These are phyloP conservation scores for Nadsonia fulvescens DNA, from an alignment of 805 yeast genomes.

Conservation along the genomic window DNA sequence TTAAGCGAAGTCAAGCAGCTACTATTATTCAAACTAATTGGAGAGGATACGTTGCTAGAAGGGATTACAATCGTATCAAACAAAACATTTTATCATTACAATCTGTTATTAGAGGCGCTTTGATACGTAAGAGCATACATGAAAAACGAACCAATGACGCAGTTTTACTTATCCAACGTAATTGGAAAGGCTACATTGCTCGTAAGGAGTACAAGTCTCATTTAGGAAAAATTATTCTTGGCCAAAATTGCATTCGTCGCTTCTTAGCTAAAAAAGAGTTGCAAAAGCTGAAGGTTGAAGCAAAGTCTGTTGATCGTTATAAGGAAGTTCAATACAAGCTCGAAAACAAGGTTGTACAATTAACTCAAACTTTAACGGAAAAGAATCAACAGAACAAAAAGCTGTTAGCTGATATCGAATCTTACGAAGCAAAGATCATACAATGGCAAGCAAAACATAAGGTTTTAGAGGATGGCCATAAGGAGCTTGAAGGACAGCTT, in stretches of 20 bases:
- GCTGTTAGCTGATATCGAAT: constrained; percentile 41
- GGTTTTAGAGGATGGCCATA: constrained; percentile 12
- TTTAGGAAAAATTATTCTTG: constrained; percentile 39
- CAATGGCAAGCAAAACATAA: constrained; percentile 16
- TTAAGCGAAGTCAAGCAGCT: constrained; percentile 40
- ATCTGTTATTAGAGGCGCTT: constrained; percentile 30
- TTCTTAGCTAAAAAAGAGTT: constrained; percentile 52
- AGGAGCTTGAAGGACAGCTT: constrained; percentile 15
- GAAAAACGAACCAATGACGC: constrained; percentile 39
- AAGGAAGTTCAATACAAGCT: constrained; percentile 83
- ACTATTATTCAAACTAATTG: constrained; percentile 49
- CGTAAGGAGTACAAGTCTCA: constrained; percentile 31
- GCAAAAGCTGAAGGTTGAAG: constrained; percentile 55
- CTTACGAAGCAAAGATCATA: constrained; percentile 14
- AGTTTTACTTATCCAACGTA: constrained; percentile 55
- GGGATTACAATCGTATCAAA: constrained; percentile 32
- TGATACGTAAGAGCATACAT: constrained; percentile 33
- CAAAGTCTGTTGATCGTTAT: constrained; percentile 77
- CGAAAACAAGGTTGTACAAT: constrained; percentile 93
- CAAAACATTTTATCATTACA: constrained; percentile 41
- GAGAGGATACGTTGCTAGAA: constrained; percentile 25
- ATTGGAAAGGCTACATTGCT: constrained; percentile 50
- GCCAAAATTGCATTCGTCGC: constrained; percentile 68
- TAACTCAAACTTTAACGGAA: constrained; percentile 66
- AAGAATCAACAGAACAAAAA: constrained; percentile 71